Evolutionary conservation across 257 asterid species (phyloP).

Genomic region (Plectranthus barbatus): DNA sequence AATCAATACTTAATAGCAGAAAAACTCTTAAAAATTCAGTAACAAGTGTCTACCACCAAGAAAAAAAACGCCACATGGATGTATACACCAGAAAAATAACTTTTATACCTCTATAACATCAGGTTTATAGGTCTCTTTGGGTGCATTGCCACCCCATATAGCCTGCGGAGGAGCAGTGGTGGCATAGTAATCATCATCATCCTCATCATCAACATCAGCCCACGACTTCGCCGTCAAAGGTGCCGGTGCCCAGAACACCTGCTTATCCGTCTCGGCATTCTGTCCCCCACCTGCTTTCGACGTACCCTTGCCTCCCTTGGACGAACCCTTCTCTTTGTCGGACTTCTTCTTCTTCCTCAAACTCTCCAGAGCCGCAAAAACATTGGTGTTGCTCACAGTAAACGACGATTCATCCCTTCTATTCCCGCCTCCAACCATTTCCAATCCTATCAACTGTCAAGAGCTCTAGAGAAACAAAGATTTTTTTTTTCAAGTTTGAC

Average conservation of each 20-base stretch:
- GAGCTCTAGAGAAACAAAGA: conserved; percentile 8
- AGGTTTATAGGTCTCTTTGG: conserved; percentile 25
- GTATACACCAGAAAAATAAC: neutral
- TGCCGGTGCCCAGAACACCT: conserved; percentile 88
- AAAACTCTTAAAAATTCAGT: neutral
- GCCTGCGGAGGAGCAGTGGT: conserved; percentile 84
- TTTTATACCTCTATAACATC: conserved; percentile 56
- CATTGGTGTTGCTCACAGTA: conserved; percentile 61
- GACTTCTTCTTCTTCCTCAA: conserved; percentile 89
- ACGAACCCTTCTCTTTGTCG: conserved; percentile 46
- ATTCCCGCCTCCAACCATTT: conserved; percentile 86
- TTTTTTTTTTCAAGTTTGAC: neutral
- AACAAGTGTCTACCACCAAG: neutral
- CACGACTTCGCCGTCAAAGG: conserved; percentile 78
- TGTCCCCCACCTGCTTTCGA: conserved; percentile 13
- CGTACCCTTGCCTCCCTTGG: conserved; percentile 36
- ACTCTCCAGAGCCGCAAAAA: conserved; percentile 85
- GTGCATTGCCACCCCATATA: conserved; percentile 40
- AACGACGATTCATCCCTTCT: conserved; percentile 64
- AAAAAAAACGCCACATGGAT: neutral
- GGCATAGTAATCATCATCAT: conserved; percentile 89
- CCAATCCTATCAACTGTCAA: conserved; percentile 9
- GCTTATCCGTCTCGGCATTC: conserved; percentile 34
- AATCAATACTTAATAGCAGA: neutral
- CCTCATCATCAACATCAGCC: conserved; percentile 98